Conservation (phyloP, 2,329 filamentous ascomycete species). For the Colletotrichum zoysiae region DNA sequence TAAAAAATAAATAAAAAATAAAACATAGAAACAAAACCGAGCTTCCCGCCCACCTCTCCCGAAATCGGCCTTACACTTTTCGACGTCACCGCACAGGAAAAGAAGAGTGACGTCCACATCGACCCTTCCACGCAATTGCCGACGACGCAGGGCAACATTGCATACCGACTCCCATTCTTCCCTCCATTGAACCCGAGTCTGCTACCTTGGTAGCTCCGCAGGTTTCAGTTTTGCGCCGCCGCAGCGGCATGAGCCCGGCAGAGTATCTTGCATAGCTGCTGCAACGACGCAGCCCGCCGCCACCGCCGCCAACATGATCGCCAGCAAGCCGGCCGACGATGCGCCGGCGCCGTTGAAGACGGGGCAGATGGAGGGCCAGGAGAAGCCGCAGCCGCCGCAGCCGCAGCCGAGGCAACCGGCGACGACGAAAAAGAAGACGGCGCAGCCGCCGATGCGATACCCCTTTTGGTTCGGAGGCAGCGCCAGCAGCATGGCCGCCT, state of each 20-base stretch:
- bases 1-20: too few relatives aligned
- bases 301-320: conserved; percentile 28
- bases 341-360: conserved; percentile 18
- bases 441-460: conserved; percentile 66
- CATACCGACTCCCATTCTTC: background rate
- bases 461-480: conserved; percentile 98
- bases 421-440: conserved; percentile 51
- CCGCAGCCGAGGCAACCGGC: conserved; percentile 30
- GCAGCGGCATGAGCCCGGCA: conserved; percentile 32
- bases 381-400: conserved; percentile 35
- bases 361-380: conserved; percentile 16
- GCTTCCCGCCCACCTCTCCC: conserved; percentile 5
- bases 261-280: conserved; percentile 34
- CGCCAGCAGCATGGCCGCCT: conserved; percentile 90
- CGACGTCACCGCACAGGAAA: conserved; percentile 24
- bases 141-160: conserved; percentile 25
- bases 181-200: background rate
- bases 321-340: conserved; percentile 32
- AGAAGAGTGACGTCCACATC: conserved; percentile 20
- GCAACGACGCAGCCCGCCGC: conserved; percentile 45
- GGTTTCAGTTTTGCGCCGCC: conserved; percentile 19
- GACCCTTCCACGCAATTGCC: background rate
- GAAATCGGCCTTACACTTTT: conserved; percentile 29
- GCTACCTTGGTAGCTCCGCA: conserved; percentile 14
- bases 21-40: background rate